A percentile compares a stretch with the other conserved stretches of the same genome.
These are phyloP conservation scores for Skeletonema potamos DNA, from an alignment of 108 stramenopile species.

Conservation along the genomic window DNA sequence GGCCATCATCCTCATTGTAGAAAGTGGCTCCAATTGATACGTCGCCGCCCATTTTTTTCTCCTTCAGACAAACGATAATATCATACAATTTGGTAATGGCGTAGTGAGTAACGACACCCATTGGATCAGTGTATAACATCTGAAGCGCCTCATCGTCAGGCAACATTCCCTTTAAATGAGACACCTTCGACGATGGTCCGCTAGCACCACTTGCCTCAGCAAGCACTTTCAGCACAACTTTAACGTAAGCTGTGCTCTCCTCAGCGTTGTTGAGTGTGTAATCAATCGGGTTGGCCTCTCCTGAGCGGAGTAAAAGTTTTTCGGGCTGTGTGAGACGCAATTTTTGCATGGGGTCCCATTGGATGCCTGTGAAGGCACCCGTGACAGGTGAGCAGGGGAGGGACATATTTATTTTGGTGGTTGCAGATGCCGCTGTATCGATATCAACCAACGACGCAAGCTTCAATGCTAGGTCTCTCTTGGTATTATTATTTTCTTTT, in stretches of 20 bases:
- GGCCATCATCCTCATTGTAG: constrained; percentile 41
- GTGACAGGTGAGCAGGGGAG: constrained; percentile 60
- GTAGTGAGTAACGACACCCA: constrained; percentile 71
- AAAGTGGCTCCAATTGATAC: constrained; percentile 42
- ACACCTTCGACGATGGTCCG: constrained; percentile 52
- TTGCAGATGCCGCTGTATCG: no score
- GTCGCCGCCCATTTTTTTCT: constrained; percentile 33
- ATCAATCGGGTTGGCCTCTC: constrained; percentile 74
- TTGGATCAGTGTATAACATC: constrained; percentile 55
- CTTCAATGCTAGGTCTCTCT: no score
- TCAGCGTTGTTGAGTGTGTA: constrained; percentile 63
- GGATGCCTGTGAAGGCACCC: constrained; percentile 60
- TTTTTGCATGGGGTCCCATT: constrained; percentile 60
- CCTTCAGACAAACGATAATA: constrained; percentile 52
- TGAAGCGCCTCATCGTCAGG: constrained; percentile 57
- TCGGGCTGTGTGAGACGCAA: constrained; percentile 59
- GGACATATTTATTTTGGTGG: constrained; percentile 20
- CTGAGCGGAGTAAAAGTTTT: constrained; percentile 53
- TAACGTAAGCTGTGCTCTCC: constrained; percentile 60
- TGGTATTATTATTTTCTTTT: no score
- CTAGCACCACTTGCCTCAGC: constrained; percentile 45
- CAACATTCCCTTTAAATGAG: constrained; percentile 39
- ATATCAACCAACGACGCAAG: no score
- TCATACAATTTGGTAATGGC: constrained; percentile 69
- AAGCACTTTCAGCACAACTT: constrained; percentile 65